Evolutionary conservation across 2,329 filamentous ascomycete genomes (phyloP).

Genomic region (Aspergillus chevalieri): DNA sequence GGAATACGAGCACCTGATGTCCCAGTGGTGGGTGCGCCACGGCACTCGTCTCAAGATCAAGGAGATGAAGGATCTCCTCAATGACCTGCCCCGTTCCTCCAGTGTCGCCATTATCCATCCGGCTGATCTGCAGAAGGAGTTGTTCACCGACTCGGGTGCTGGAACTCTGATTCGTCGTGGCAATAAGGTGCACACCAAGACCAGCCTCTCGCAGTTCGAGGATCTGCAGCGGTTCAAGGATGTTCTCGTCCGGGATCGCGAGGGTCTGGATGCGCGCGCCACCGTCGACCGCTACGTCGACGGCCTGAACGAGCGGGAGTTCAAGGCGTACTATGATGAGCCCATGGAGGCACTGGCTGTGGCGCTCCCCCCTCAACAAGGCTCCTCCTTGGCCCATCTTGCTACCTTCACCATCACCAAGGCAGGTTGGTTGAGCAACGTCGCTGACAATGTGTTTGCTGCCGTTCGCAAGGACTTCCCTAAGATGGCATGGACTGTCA

Average conservation of each 20-base stretch:
- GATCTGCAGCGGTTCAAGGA: constrained; percentile 73
- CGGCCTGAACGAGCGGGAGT: constrained; percentile 67
- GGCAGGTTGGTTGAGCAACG: constrained; percentile 87
- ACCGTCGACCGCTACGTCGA: constrained; percentile 84
- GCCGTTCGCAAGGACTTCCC: constrained; percentile 91
- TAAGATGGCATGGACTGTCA: constrained; percentile 92
- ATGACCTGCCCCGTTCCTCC: constrained; percentile 80
- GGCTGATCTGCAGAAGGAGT: constrained; percentile 88
- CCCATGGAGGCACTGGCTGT: constrained; percentile 88
- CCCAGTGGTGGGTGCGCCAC: constrained; percentile 89
- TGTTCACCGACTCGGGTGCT: constrained; percentile 92
- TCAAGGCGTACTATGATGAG: constrained; percentile 93
- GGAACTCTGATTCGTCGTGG: constrained; percentile 88
- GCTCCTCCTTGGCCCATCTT: constrained; percentile 68
- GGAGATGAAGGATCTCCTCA: constrained; percentile 90
- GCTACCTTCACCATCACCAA: constrained; percentile 91
- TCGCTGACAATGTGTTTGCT: constrained; percentile 90
- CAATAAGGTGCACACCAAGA: constrained; percentile 75
- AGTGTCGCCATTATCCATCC: constrained; percentile 98
- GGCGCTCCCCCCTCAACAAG: constrained; percentile 66
- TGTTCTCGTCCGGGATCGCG: constrained; percentile 72
- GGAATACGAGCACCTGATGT: constrained; percentile 89
- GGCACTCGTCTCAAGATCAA: constrained; percentile 95
- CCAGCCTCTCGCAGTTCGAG: constrained; percentile 65
- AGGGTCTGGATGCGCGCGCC: constrained; percentile 72